Conservation (phyloP, 1,284 basidiomycete genomes). For the Malassezia slooffiae region DNA sequence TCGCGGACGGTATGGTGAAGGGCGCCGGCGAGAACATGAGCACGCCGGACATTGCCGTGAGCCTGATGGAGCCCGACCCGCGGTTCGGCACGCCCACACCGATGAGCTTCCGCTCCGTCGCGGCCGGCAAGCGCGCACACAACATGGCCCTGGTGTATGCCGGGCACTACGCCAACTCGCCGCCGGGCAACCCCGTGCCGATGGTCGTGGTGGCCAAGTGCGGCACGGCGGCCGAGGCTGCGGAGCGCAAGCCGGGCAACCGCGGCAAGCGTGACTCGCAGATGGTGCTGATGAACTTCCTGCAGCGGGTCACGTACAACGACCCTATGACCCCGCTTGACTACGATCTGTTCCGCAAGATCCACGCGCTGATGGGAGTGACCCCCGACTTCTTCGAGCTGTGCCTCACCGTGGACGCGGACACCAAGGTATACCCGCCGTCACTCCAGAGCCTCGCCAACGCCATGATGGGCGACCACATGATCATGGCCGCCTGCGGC, state of each 20-base stretch:
- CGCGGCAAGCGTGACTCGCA: constrained; percentile 97
- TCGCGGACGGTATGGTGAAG: constrained; percentile 98
- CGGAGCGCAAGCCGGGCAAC: constrained; percentile 90
- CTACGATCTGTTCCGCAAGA: constrained; percentile 94
- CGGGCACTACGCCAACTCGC: constrained; percentile 70
- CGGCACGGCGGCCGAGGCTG: constrained; percentile 61
- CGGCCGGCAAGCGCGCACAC: constrained; percentile 72
- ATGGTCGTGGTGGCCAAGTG: constrained; percentile 96
- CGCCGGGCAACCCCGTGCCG: constrained; percentile 70
- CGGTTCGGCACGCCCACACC: constrained; percentile 91
- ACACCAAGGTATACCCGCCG: constrained; percentile 52
- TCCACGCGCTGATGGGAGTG: constrained; percentile 93
- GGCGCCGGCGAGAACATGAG: constrained; percentile 86
- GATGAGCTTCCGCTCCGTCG: constrained; percentile 87
- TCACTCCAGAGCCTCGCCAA: constrained; percentile 48
- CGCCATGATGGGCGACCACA: constrained; percentile 93
- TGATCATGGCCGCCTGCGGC: constrained; percentile 98
- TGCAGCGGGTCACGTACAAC: constrained; percentile 96
- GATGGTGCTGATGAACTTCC: constrained; percentile 98
- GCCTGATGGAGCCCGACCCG: constrained; percentile 79
- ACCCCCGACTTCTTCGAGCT: constrained; percentile 98
- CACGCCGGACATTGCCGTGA: constrained; percentile 92
- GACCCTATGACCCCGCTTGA: constrained; percentile 96
- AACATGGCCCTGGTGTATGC: constrained; percentile 98
- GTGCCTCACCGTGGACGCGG: constrained; percentile 96